phyloP scores from a whole-genome alignment of 306 rosid species.

The Rubus parviflorus region DNA sequence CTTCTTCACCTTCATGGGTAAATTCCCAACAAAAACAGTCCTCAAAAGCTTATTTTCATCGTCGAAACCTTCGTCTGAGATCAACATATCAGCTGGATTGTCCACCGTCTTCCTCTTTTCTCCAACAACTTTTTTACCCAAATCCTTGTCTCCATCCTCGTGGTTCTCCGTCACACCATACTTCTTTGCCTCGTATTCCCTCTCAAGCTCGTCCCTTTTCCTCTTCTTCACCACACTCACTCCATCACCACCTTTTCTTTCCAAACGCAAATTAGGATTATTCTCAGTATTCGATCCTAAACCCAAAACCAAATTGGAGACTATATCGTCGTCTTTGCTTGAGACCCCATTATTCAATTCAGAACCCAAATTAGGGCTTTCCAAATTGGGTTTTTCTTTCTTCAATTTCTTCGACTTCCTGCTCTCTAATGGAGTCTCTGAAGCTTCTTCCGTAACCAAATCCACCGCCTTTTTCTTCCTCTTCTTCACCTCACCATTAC shows the following conservation, averaged over 20 bases:
- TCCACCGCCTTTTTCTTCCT: slow-evolving; percentile 32
- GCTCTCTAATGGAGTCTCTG: slow-evolving; percentile 19
- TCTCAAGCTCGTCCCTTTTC: slow-evolving; percentile 86
- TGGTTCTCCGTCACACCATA: slow-evolving; percentile 45
- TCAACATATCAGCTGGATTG: slow-evolving; percentile 67
- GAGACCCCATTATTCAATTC: neutral
- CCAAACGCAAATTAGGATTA: neutral
- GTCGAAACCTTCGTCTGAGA: slow-evolving; percentile 79
- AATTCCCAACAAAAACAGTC: slow-evolving; percentile 91
- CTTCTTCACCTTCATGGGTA: slow-evolving; percentile 75
- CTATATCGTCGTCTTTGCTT: slow-evolving; percentile 8
- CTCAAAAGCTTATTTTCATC: slow-evolving; percentile 85
- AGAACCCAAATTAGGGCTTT: slow-evolving; percentile 5
- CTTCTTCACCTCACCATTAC: slow-evolving; percentile 35
- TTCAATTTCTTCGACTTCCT: slow-evolving; percentile 48
- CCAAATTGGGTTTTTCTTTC: neutral
- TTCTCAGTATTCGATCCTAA: neutral
- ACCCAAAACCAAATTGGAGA: slow-evolving; percentile 15
- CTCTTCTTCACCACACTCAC: slow-evolving; percentile 44
- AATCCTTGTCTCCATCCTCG: slow-evolving; percentile 29
- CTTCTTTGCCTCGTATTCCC: slow-evolving; percentile 73
- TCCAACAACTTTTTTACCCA: slow-evolving; percentile 48
- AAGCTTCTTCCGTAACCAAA: slow-evolving; percentile 30
- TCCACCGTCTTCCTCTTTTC: slow-evolving; percentile 74
- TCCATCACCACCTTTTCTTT: neutral